phyloP scores from a whole-genome alignment of 2,329 filamentous ascomycete genomes.

The Trichophyton equinum region DNA sequence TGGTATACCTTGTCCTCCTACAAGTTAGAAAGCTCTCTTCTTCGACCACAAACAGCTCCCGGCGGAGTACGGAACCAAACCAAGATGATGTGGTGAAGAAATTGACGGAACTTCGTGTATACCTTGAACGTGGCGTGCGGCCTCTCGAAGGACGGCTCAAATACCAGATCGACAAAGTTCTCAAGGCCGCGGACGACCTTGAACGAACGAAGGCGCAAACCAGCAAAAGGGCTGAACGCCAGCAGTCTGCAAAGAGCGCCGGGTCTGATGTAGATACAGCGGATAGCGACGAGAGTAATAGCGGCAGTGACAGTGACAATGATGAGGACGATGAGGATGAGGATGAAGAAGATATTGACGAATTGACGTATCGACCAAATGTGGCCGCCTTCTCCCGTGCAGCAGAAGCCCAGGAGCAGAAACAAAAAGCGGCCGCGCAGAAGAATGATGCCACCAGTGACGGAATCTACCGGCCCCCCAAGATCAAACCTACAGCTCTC shows the following conservation, averaged over 20 bases:
- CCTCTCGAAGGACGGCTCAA: conserved; percentile 82
- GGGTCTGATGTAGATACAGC: conserved; percentile 11
- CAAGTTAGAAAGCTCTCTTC: conserved; percentile 52
- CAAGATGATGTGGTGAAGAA: conserved; percentile 58
- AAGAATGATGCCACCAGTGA: conserved; percentile 31
- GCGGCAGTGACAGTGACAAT: conserved; percentile 5
- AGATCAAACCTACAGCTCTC: conserved; percentile 77
- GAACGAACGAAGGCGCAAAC: conserved; percentile 20
- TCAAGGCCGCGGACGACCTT: conserved; percentile 61
- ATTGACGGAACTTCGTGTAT: conserved; percentile 80
- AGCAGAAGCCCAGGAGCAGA: conserved; percentile 24
- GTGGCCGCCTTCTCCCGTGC: conserved; percentile 34
- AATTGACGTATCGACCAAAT: conserved; percentile 52
- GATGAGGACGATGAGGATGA: conserved; percentile 15
- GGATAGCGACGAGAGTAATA: conserved; percentile 22
- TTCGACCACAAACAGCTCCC: conserved; percentile 17
- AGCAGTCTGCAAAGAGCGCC: conserved; percentile 15
- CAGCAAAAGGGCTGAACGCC: conserved; percentile 16
- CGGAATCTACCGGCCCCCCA: conserved; percentile 78
- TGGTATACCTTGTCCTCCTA: conserved; percentile 74
- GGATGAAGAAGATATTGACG: conserved; percentile 40
- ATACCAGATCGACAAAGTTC: conserved; percentile 91
- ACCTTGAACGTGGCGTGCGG: conserved; percentile 81
- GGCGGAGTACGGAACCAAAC: conserved; percentile 20
- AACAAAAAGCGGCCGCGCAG: conserved; percentile 14